These are phyloP conservation scores for Ricinus communis DNA, from an alignment of 345 rosid species.

Conservation along the genomic window DNA sequence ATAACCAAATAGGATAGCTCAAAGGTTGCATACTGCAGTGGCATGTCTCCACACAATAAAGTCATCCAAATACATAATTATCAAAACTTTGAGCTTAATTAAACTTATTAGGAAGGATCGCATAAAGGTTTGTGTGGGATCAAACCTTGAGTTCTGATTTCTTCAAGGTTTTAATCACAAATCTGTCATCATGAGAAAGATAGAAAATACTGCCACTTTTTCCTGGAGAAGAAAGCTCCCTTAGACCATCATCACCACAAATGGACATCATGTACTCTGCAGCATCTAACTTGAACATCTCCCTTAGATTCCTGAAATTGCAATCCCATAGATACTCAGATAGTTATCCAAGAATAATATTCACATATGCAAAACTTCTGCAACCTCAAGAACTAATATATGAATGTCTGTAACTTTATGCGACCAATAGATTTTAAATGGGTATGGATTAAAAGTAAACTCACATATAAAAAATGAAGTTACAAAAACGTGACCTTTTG, in stretches of 20 bases:
- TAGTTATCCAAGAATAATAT: conserved; percentile 6
- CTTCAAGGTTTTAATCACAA: conserved; percentile 88
- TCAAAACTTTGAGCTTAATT: conserved; percentile 1
- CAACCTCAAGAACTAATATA: background rate
- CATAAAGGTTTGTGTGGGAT: conserved; percentile 11
- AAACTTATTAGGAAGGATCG: background rate
- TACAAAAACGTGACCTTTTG: background rate
- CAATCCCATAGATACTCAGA: background rate
- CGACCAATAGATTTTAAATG: background rate
- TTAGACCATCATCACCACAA: conserved; percentile 91
- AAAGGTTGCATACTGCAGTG: background rate
- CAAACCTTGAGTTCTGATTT: conserved; percentile 82
- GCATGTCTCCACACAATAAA: background rate
- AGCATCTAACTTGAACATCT: conserved; percentile 95
- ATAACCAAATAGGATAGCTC: background rate
- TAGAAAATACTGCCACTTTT: conserved; percentile 98
- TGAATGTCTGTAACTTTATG: background rate
- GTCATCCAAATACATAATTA: background rate
- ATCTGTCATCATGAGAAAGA: conserved; percentile 86
- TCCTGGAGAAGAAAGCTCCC: conserved; percentile 79
- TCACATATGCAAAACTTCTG: background rate
- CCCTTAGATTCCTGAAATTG: conserved; percentile 78
- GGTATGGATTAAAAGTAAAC: background rate
- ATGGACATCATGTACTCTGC: conserved; percentile 99
- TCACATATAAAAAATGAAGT: background rate